Evolutionary conservation across 148 eudicot genomes (phyloP).

Genomic region (Fagopyrum tataricum): DNA sequence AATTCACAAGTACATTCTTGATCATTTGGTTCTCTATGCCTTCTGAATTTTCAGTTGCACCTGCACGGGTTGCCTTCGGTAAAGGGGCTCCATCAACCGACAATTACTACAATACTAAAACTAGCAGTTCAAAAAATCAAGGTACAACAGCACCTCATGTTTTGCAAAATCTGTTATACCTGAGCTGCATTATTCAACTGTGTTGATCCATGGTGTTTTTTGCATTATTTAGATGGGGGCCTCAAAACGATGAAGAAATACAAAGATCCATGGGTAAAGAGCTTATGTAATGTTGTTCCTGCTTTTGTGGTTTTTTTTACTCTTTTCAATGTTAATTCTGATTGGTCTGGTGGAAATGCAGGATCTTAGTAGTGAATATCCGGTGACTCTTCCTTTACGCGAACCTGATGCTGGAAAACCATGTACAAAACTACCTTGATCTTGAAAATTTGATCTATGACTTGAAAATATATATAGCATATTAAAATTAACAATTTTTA

Average conservation of each 20-base stretch:
- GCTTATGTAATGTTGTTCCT: neutral
- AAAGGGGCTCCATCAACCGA: slow-evolving; percentile 33
- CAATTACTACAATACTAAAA: slow-evolving; percentile 29
- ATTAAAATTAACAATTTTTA: neutral
- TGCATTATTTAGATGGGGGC: slow-evolving; percentile 16
- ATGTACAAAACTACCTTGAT: neutral
- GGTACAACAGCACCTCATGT: slow-evolving; percentile 31
- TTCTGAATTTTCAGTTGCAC: slow-evolving; percentile 28
- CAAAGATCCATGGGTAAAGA: slow-evolving; percentile 83
- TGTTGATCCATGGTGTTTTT: neutral
- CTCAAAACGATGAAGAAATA: slow-evolving; percentile 41
- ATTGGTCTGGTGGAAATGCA: neutral
- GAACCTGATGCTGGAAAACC: slow-evolving; percentile 8
- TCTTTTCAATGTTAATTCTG: neutral
- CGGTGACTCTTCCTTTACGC: slow-evolving; percentile 10
- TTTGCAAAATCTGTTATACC: slow-evolving; percentile 14
- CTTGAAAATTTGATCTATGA: neutral
- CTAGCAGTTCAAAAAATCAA: slow-evolving; percentile 20
- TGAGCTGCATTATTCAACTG: neutral
- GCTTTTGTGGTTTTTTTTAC: neutral
- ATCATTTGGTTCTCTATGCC: slow-evolving; percentile 6
- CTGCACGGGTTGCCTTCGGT: slow-evolving; percentile 58
- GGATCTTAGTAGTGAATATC: neutral
- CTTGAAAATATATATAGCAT: neutral
- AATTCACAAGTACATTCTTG: neutral